Evolutionary conservation across 768 basidiomycete species (phyloP), one percentile per base, ranked within the genome.

Genomic region (Trametes meyenii): DNA sequence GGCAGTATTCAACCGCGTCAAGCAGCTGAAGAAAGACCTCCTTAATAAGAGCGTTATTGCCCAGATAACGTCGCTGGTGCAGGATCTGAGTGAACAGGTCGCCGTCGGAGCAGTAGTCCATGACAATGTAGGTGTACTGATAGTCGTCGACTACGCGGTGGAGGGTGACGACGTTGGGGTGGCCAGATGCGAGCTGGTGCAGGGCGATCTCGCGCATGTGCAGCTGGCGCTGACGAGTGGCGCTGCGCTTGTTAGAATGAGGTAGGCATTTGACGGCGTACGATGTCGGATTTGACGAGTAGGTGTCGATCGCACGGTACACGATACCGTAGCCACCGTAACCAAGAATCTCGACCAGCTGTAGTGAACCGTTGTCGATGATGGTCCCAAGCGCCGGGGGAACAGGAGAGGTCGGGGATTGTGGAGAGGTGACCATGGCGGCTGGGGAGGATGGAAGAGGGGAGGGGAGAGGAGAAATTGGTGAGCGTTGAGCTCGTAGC

Each of bases 271-370:
- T 98, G 69, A 98, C 94, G 61, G 95, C 94, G 74, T 85, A 94
- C 57, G 85, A 87, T 65, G 79, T 77, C 40, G 79, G 75, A 66
- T 82, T 77, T 54, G 71, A 78, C 48, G 69, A 67, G 57, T 66
- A 70, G 13, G 77, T 74, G 71, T 91, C 90, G 61, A 90, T 79
- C 24, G 93, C 96, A 58, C 91, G 89, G 74, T 96, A 97, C 12
- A 98, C 96, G 67, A 95, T 88, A 56, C 96, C 96, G 72, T 97
- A 98, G 23, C 96, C 96, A 13, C 96, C 96, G 36, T 90, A 85
- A 38, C 96, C 96, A 51, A 98, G 85, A 64, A 96, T 83, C 69
- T 90, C 86, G 67, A 90, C 84, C 62, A 98, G 87, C 74, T 94
- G 84, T 60, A 98, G 85, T 50, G 85, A 78, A 66, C 86, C 88